phyloP scores from a whole-genome alignment of 768 basidiomycete genomes.

The Amylocystis lapponica region DNA sequence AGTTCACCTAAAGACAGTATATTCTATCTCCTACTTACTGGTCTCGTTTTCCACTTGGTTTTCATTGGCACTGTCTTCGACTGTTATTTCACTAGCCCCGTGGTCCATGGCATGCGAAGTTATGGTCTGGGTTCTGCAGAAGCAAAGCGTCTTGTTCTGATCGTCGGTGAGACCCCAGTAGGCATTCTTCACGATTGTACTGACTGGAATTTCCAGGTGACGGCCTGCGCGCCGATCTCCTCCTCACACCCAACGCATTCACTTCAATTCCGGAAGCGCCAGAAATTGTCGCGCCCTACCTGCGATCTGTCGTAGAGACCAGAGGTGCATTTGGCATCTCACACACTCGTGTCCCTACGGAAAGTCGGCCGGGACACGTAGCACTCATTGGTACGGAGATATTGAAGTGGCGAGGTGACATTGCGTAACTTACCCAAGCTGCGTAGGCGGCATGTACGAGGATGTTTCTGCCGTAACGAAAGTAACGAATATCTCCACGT shows the following conservation, averaged over 20 bases:
- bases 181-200: too few species aligned
- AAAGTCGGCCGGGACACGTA: constrained; percentile 84
- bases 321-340: constrained; percentile 80
- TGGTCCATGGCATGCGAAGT: constrained; percentile 70
- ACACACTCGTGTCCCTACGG: constrained; percentile 84
- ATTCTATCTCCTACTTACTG: constrained; percentile 48
- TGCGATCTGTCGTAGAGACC: constrained; percentile 58
- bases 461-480: constrained; percentile 86
- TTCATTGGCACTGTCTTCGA: constrained; percentile 75
- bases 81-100: constrained; percentile 88
- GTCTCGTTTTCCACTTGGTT: constrained; percentile 68
- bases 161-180: constrained; percentile 55
- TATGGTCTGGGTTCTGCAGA: constrained; percentile 40
- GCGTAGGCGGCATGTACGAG: constrained; percentile 78
- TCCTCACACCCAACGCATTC: constrained; percentile 63
- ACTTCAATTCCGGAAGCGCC: constrained; percentile 43
- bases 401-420: too few species aligned
- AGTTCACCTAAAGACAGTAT: constrained; percentile 4
- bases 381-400: constrained; percentile 80
- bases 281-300: constrained; percentile 64
- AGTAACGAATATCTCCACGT: constrained; percentile 25
- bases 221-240: constrained; percentile 76
- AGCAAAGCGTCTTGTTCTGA: constrained; percentile 72
- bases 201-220: constrained; percentile 52
- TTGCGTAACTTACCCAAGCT: too few species aligned